Conservation (phyloP, 352 stramenopile species). For the Globisporangium echinulatum region DNA sequence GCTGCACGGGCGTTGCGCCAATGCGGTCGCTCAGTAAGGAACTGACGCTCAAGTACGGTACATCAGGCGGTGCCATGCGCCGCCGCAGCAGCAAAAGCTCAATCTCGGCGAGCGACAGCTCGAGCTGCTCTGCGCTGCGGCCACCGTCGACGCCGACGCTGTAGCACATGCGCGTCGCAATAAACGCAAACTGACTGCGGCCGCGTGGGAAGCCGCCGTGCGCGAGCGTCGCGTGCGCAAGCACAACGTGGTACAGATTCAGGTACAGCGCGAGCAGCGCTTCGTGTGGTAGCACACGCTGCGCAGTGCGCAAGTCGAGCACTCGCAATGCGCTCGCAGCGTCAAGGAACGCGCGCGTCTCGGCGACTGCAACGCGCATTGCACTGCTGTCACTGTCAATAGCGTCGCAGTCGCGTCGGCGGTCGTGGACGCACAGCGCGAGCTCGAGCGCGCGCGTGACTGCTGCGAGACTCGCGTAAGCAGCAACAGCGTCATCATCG, state of each 20-base stretch:
- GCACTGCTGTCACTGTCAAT: no score
- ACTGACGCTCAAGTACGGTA: conserved; percentile 35
- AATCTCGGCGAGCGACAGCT: conserved; percentile 69
- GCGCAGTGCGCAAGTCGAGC: conserved; percentile 42
- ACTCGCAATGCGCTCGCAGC: conserved; percentile 46
- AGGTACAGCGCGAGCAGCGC: conserved; percentile 69
- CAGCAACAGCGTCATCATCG: conserved; percentile 11
- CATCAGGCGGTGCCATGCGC: conserved; percentile 35
- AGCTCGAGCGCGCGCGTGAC: conserved; percentile 18
- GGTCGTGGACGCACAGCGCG: conserved; percentile 25
- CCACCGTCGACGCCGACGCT: conserved; percentile 24
- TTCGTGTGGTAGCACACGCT: conserved; percentile 44
- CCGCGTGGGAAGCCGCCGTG: conserved; percentile 43
- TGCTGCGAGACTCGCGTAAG: conserved; percentile 15
- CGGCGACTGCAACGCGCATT: conserved; percentile 27
- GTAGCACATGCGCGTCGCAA: conserved; percentile 62
- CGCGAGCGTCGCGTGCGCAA: conserved; percentile 71
- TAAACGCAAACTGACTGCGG: conserved; percentile 50
- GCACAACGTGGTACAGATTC: conserved; percentile 73
- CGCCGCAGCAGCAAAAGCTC: conserved; percentile 65
- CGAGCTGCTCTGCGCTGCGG: conserved; percentile 20
- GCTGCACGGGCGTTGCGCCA: background rate
- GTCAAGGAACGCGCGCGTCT: conserved; percentile 65
- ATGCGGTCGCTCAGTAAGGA: background rate
- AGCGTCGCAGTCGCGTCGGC: conserved; percentile 14